Base-by-base conservation (phyloP, 2,329 filamentous ascomycete genomes). In the Penicillium sp. region DNA sequence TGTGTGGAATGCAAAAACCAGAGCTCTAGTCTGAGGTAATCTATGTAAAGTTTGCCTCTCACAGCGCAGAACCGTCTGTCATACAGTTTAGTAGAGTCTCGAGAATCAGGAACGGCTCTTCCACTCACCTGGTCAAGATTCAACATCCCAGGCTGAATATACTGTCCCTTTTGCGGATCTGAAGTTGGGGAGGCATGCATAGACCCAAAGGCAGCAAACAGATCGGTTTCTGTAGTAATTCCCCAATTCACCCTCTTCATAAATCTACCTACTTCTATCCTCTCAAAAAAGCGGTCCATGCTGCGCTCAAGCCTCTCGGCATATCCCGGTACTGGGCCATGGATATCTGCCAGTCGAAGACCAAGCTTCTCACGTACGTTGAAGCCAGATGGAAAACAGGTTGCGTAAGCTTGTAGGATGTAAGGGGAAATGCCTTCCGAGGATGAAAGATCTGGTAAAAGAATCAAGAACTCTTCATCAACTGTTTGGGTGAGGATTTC, bases 1-100 rank as follows among this genome's bases (percentile, higher is more conserved):
- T 14, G 85, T 87, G 69, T 87, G 85, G 67, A 87, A 83, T 0
- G 75, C 78, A 70, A 88, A 88, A 0, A 87, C 77, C 18, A 87
- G 46, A 7, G 83, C 83, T 48, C 75, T 74, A 0, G 77, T 81
- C 44, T 70, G 59, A 3, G 83, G 83, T 23, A 88, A 67, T 1
- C 85, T 77, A 71, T 87, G 83, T 29, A 88, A 67, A 1, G 83
- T 85, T 73, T 88, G 85, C 28, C 83, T 73, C 68, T 88, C 85
- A 58, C 77, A 82, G 3, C 85, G 74, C 19, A 88, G 50, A 34
- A 75, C 69, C 0, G 78, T 79, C 76, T 76, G 56, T 37, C 19
- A 16, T 13, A 34, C 18, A n/a, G 14, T 16, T 71, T 36, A 63
- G 49, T 33, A 34, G 13, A 9, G 42, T 18, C 13, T 28, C 9